phyloP scores from a whole-genome alignment of 2,329 filamentous ascomycete genomes.

The Fusarium napiforme region DNA sequence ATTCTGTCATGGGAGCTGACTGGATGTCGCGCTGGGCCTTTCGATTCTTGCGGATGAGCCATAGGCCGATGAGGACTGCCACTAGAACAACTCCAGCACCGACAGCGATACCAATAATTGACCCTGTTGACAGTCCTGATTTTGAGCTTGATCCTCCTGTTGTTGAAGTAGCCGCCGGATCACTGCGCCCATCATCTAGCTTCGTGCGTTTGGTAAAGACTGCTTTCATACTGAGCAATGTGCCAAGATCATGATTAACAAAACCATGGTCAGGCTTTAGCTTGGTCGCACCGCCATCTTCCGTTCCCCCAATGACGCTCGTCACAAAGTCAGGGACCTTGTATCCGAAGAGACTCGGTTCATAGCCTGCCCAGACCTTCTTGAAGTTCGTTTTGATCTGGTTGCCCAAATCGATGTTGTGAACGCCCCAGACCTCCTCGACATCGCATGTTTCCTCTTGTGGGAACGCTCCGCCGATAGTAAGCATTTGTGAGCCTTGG shows the following conservation, averaged over 20 bases:
- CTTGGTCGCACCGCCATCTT: background rate
- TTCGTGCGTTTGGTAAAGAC: background rate
- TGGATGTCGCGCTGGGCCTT: background rate
- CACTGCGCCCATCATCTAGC: background rate
- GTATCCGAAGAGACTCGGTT: background rate
- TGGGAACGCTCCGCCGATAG: background rate
- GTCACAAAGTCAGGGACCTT: background rate
- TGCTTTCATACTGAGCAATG: background rate
- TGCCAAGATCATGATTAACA: background rate
- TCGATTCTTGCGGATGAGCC: background rate
- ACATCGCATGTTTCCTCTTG: background rate
- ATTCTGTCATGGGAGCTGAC: background rate
- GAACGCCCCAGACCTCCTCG: background rate
- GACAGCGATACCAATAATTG: background rate
- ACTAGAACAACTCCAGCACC: background rate
- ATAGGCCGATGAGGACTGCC: background rate
- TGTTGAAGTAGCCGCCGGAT: background rate
- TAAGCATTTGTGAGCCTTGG: background rate
- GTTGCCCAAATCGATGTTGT: background rate
- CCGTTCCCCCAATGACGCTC: background rate
- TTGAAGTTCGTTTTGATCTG: background rate
- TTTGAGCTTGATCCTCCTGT: background rate
- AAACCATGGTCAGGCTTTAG: background rate
- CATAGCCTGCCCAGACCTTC: slow-evolving; percentile 4
- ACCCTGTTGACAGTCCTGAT: background rate